These are phyloP conservation scores for Heritiera littoralis DNA, from an alignment of 345 rosid species.

Conservation along the genomic window DNA sequence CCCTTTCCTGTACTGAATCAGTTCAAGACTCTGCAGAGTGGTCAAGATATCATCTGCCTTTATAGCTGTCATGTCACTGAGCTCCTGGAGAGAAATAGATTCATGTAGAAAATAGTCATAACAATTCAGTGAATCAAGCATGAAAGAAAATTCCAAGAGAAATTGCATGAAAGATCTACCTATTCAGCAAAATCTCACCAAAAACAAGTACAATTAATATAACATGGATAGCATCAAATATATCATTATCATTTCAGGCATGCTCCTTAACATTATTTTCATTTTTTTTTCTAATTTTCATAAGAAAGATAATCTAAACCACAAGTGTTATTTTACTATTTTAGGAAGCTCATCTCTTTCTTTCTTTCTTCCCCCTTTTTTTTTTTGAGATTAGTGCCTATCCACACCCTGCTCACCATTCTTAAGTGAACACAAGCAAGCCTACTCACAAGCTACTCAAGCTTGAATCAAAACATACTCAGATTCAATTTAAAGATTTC, in stretches of 20 bases:
- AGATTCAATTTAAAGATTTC: background rate
- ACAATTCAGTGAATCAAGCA: background rate
- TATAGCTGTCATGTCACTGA: conserved; percentile 99
- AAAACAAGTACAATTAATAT: background rate
- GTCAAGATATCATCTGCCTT: conserved; percentile 91
- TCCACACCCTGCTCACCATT: background rate
- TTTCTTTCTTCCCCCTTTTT: background rate
- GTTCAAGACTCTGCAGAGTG: conserved; percentile 92
- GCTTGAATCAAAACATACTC: background rate
- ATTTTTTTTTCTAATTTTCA: background rate
- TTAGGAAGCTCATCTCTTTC: background rate
- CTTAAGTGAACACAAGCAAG: background rate
- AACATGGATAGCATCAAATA: background rate
- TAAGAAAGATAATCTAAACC: background rate
- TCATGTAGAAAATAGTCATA: background rate
- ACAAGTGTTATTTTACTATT: background rate
- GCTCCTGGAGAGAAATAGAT: conserved; percentile 58
- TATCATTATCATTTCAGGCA: background rate
- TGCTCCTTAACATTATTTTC: background rate
- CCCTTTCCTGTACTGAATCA: conserved; percentile 98
- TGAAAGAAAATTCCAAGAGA: background rate
- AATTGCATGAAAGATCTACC: background rate
- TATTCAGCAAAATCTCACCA: background rate
- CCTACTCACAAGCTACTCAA: background rate
- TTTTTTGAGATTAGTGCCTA: background rate